phyloP scores from a whole-genome alignment of 2,329 filamentous ascomycete species.

The Xylaria sp. region DNA sequence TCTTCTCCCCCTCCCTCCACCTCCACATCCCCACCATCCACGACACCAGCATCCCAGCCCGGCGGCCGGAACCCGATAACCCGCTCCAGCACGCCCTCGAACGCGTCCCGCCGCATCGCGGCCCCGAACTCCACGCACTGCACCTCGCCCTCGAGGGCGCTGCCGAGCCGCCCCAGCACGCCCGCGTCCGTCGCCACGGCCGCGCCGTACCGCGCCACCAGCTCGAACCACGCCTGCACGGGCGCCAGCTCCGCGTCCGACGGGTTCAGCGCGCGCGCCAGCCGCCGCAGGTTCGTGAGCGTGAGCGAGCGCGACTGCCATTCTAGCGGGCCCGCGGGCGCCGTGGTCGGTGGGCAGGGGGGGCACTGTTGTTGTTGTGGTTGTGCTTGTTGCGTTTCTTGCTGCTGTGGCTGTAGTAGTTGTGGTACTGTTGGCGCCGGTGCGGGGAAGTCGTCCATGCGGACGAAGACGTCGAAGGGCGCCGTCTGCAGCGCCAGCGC shows the following conservation, averaged over 20 bases:
- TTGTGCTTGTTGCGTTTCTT: not conserved
- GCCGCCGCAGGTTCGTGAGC: constrained; percentile 50
- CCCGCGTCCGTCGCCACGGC: constrained; percentile 44
- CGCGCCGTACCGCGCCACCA: constrained; percentile 49
- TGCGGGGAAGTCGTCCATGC: constrained; percentile 7
- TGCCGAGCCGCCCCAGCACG: constrained; percentile 47
- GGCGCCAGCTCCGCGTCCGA: constrained; percentile 53
- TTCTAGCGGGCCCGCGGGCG: constrained; percentile 22
- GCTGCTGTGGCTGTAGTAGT: no score
- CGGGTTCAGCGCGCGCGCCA: constrained; percentile 52
- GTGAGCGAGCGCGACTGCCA: constrained; percentile 50
- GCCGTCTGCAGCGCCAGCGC: constrained; percentile 37
- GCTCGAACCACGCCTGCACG: constrained; percentile 62
- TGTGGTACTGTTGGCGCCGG: no score
- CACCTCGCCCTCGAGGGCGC: constrained; percentile 51
- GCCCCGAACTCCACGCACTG: constrained; percentile 56
- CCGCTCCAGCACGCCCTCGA: constrained; percentile 52
- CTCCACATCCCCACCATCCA: not conserved
- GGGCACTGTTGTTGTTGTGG: not conserved
- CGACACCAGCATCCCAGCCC: not conserved
- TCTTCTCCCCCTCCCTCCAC: not conserved
- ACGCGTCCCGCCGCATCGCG: constrained; percentile 51
- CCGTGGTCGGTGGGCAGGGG: not conserved
- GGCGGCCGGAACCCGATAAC: constrained; percentile 39
- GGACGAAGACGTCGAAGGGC: constrained; percentile 10